Percentiles rank a stretch among this genome's conserved stretches.
These are phyloP conservation scores for carrot (Daucus carota) DNA, from an alignment of 129 eudicot species.

Conservation along the genomic window DNA sequence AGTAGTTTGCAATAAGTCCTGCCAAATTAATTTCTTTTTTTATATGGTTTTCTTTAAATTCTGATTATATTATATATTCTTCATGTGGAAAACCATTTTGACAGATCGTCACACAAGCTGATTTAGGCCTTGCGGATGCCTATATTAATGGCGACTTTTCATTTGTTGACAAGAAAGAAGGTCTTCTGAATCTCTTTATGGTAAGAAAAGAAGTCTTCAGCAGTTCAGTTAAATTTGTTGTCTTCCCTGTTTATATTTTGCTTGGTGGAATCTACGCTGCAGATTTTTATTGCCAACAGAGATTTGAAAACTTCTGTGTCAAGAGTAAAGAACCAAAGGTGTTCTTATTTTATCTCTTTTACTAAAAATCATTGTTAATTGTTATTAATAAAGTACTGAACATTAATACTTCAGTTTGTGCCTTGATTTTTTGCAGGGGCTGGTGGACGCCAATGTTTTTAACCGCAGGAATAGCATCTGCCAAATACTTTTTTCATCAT, in stretches of 20 bases:
- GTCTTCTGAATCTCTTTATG: slow-evolving; percentile 76
- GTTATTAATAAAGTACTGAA: not conserved
- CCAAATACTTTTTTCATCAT: slow-evolving; percentile 70
- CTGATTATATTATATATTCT: not conserved
- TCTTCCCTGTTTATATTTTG: not conserved
- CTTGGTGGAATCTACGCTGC: slow-evolving; percentile 13
- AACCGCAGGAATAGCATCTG: slow-evolving; percentile 82
- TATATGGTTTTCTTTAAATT: no score
- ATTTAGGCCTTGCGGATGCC: slow-evolving; percentile 98
- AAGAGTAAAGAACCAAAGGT: slow-evolving; percentile 48
- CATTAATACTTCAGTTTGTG: not conserved
- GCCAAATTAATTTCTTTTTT: not conserved
- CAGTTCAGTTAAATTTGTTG: not conserved
- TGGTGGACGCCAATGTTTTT: slow-evolving; percentile 93
- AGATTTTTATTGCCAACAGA: slow-evolving; percentile 67
- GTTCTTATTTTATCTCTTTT: slow-evolving; percentile 4
- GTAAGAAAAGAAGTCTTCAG: slow-evolving; percentile 30
- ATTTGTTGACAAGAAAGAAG: slow-evolving; percentile 67
- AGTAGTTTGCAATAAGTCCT: not conserved
- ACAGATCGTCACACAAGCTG: slow-evolving; percentile 77
- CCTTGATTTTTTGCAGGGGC: slow-evolving; percentile 41
- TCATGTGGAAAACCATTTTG: not conserved
- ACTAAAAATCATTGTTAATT: not conserved
- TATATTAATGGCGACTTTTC: slow-evolving; percentile 89
- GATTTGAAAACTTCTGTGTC: slow-evolving; percentile 37